These are phyloP conservation scores for Scutellaria barbata DNA, from an alignment of 257 asterid genomes.

Conservation along the genomic window DNA sequence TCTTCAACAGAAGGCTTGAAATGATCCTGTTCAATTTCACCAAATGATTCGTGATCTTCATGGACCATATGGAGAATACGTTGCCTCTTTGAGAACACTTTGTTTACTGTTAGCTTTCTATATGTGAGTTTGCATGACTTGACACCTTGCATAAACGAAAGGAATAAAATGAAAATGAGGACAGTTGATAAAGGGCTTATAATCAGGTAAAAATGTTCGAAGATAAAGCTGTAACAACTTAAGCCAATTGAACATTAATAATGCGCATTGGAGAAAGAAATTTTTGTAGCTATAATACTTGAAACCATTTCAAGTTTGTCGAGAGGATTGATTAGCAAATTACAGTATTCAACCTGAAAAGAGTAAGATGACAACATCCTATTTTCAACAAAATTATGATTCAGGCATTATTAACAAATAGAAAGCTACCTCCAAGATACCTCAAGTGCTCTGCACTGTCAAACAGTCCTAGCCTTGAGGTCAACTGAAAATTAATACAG, in stretches of 20 bases:
- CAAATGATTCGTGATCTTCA: slow-evolving; percentile 54
- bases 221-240: slow-evolving; percentile 9
- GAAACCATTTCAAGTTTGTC: no score
- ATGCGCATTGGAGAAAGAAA: no score
- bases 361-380: no score
- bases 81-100: slow-evolving; percentile 42
- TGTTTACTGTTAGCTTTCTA: slow-evolving; percentile 44
- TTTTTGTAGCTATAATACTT: no score
- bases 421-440: slow-evolving; percentile 55
- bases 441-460: slow-evolving; percentile 40
- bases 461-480: slow-evolving; percentile 46
- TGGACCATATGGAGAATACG: slow-evolving; percentile 45
- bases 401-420: background rate
- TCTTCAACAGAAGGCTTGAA: slow-evolving; percentile 51
- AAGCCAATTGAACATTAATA: no score
- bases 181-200: no score
- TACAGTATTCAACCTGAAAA: no score
- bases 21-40: slow-evolving; percentile 56
- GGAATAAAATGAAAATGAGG: no score
- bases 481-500: slow-evolving; percentile 48
- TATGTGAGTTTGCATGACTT: slow-evolving; percentile 50
- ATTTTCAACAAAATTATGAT: background rate
- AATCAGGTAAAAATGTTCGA: background rate
- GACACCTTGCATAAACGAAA: slow-evolving; percentile 44
- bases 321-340: no score